Conservation (phyloP, 441 rosid species). For the Hura crepitans region DNA sequence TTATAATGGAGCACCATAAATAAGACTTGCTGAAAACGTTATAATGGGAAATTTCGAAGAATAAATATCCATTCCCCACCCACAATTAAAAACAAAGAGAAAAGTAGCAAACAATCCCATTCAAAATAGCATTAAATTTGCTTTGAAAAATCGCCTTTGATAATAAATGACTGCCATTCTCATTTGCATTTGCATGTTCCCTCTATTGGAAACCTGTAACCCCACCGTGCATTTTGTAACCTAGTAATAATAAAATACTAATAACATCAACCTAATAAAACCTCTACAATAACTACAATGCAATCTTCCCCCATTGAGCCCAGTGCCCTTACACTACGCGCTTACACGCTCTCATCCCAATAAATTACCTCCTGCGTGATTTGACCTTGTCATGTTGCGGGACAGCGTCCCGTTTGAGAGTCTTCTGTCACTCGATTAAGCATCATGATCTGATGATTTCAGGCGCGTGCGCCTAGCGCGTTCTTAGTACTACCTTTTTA, state of each 20-base stretch:
- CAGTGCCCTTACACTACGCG: constrained; percentile 28
- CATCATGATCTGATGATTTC: constrained; percentile 38
- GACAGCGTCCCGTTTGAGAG: constrained; percentile 19
- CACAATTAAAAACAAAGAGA: no score
- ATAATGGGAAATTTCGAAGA: no score
- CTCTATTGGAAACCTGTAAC: constrained; percentile 5
- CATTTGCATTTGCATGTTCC: constrained; percentile 16
- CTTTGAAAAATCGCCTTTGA: constrained; percentile 5
- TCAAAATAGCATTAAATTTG: neutral
- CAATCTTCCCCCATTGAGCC: constrained; percentile 22
- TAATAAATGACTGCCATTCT: constrained; percentile 8
- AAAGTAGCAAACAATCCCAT: no score
- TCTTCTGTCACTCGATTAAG: constrained; percentile 18
- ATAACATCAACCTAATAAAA: no score
- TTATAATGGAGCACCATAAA: no score
- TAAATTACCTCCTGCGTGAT: constrained; percentile 16
- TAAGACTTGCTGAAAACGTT: no score
- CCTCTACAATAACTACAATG: no score
- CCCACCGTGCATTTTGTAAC: neutral
- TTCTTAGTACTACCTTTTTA: neutral
- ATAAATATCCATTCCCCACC: no score
- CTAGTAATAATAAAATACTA: neutral
- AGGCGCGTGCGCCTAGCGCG: constrained; percentile 37
- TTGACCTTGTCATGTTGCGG: constrained; percentile 18
- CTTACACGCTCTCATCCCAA: neutral